Conservation (phyloP, 306 rosid species). For the Medicago lupulina region DNA sequence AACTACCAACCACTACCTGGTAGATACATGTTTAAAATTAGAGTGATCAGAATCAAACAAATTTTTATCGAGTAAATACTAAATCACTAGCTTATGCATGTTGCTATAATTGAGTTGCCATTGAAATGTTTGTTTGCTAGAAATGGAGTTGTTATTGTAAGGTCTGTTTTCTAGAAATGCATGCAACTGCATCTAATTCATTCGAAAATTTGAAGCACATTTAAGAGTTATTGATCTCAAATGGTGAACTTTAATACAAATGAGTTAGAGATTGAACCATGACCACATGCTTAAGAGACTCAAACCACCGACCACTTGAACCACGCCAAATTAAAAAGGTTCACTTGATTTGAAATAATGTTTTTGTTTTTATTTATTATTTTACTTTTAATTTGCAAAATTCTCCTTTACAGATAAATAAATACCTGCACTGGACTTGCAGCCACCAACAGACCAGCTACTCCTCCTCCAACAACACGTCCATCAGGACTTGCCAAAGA, state of each 20-base stretch:
- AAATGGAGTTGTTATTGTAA: neutral
- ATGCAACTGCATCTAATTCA: neutral
- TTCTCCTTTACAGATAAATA: neutral
- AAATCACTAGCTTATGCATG: slow-evolving; percentile 7
- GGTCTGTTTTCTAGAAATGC: neutral
- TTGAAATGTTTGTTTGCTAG: neutral
- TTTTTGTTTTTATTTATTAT: neutral
- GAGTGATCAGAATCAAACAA: slow-evolving; percentile 26
- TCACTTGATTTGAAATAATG: neutral
- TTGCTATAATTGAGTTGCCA: slow-evolving; percentile 7
- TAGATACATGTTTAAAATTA: slow-evolving; percentile 35
- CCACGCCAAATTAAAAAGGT: neutral
- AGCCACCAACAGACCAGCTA: slow-evolving; percentile 91
- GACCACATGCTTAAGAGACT: neutral
- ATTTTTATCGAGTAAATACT: neutral
- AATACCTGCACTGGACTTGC: slow-evolving; percentile 92
- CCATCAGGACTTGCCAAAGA: slow-evolving; percentile 93
- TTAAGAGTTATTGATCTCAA: neutral
- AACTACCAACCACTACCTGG: slow-evolving; percentile 95
- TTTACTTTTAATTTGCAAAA: neutral
- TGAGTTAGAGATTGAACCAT: neutral
- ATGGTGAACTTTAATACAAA: neutral
- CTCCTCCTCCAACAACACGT: slow-evolving; percentile 95
- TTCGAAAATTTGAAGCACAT: neutral
- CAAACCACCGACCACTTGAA: neutral